Base-by-base conservation (phyloP, 2,329 filamentous ascomycete species). In the Fusarium phyllophilum region DNA sequence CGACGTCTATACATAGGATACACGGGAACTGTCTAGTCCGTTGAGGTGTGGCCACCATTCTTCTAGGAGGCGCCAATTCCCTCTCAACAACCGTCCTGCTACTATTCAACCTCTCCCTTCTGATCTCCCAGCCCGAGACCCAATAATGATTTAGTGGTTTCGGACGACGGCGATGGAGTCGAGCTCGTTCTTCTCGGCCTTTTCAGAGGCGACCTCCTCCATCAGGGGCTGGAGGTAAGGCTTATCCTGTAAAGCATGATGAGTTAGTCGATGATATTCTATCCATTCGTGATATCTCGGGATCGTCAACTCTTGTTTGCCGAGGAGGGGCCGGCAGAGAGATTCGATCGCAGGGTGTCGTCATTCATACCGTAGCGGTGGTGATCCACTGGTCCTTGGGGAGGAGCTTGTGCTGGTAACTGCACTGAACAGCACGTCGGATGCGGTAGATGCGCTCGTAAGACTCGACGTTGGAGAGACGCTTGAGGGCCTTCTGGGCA, bases 371-470 rank as follows among this genome's bases (percentile, higher is more conserved):
- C 78, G 88, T 85, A 79, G 88, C 84, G 76, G 85, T 77, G 84
- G 88, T 90, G 77, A 87, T 90, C 89, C 89, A 90, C 81, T 90
- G 82, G 39, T 86, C 81, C 85, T 88, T 88, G 82, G 90, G 89
- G 63, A 92, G 86, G 72, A 92, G 84, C 85, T 91, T 90, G 83
- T 92, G 90, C 79, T 87, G 83, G 81, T 90, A 83, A 79, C 87
- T 89, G 84, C 86, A 87, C 86, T 99, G 96, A 86, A 97, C 92
- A 80, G 96, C 96, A 86, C 96, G 92, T 87, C 96, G 94, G 85
- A 99, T 91, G 82, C 96, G 95, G 92, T 95, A 99, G 83, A 98
- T 91, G 84, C 96, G 96, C 88, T 99, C 96, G 87, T 98, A 98
- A 80, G 92, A 89, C 83, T 96, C 94, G 88, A 97, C 94, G 80